A percentile compares a stretch with the other conserved stretches of the same genome.
Conservation (phyloP, 495 filamentous ascomycete species). For the Ramalina peruviana region DNA sequence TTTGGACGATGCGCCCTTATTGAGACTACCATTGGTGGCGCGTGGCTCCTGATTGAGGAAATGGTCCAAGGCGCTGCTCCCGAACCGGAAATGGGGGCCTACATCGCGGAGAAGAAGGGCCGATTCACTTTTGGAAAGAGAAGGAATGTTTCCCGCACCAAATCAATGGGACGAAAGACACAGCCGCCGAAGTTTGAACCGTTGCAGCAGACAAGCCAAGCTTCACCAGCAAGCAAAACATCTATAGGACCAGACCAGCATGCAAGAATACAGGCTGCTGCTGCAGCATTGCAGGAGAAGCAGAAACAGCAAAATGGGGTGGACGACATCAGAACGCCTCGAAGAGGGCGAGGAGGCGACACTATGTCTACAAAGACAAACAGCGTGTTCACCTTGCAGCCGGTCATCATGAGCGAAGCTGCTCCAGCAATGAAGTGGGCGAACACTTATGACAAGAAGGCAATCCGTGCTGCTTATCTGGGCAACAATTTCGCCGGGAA, state of each 20-base stretch:
- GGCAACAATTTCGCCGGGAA: conserved; percentile 54
- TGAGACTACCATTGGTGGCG: conserved; percentile 73
- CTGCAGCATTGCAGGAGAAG: conserved; percentile 60
- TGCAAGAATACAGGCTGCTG: conserved; percentile 80
- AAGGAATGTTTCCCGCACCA: conserved; percentile 49
- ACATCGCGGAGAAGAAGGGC: conserved; percentile 87
- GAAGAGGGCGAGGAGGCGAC: conserved; percentile 32
- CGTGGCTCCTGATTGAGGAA: conserved; percentile 92
- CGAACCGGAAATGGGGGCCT: conserved; percentile 68
- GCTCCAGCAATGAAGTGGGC: conserved; percentile 95
- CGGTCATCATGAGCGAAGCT: conserved; percentile 72
- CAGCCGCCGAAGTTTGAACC: conserved; percentile 29
- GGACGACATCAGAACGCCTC: conserved; percentile 10
- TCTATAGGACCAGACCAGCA: conserved; percentile 88
- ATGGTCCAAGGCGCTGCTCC: conserved; percentile 88
- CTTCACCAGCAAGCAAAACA: conserved; percentile 55
- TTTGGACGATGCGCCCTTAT: conserved; percentile 90
- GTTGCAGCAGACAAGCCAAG: conserved; percentile 31
- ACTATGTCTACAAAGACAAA: conserved; percentile 60
- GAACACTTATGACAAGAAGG: conserved; percentile 73
- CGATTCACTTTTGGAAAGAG: conserved; percentile 72
- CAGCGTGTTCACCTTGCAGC: conserved; percentile 82
- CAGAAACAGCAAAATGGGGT: conserved; percentile 43
- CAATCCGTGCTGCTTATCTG: conserved; percentile 68
- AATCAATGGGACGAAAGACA: conserved; percentile 42